Base-by-base conservation (phyloP, 306 rosid genomes). In the Quercus suber region DNA sequence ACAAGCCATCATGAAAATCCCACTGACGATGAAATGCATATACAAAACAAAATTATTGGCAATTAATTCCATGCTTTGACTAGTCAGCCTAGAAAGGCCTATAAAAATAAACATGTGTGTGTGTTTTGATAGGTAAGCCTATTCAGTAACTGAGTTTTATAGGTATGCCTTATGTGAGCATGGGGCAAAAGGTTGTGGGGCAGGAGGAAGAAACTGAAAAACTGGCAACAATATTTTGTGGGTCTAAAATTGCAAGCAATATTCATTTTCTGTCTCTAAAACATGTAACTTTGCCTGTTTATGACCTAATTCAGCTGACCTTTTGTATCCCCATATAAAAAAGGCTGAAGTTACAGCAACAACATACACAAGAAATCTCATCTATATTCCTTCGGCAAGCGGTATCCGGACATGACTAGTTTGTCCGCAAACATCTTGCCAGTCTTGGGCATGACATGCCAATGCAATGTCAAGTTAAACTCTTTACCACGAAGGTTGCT, bases 401-500 rank as follows among this genome's bases (percentile, higher is more conserved):
- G 84, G 76, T 91, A 95, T 64, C 97, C 96, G 5, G 96, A 83
- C 86, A 92, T 84, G 72, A 88, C 94, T 57, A 91, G 79, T 86
- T 91, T 93, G 88, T 90, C 86, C 1, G 86, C 96, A 61, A 76
- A 86, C 98, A 93, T 95, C 84, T 93, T 95, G 55, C 99, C 99
- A 25, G 97, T 91, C 90, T 93, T 93, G 67, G 99, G 99, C 99
- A 95, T 95, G 45, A 93, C 93, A 73, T 95, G 99, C 99, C 99
- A 95, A 86, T 95, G 99, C 90, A 95, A 31, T 31, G 99, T 93
- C 83, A 95, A 77, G 92, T 95, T 95, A 80, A 86, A 91, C 31
- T 87, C 97, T 84, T 91, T 93, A 21, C 98, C 94, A 3, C 94
- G 90, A 74, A 93, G 86, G 87, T 93, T 93, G 85, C 82, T 88